Evolutionary conservation across 2,329 filamentous ascomycete species (phyloP), one percentile per base, ranked within the genome.

Genomic region (Lecanicillium sp.): DNA sequence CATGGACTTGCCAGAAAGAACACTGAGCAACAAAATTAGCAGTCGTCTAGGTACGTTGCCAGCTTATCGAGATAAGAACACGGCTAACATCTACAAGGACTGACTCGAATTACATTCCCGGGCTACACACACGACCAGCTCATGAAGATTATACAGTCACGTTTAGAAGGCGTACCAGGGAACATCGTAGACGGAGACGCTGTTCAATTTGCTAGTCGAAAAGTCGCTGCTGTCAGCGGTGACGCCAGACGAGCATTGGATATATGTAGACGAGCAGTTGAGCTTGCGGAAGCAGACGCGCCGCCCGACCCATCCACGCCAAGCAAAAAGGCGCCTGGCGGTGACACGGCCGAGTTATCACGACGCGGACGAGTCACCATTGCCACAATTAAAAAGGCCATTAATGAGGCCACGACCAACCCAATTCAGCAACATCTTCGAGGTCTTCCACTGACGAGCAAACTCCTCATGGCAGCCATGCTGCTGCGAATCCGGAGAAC

Each of bases 111-210:
- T 61, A 96, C 93, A 0, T 98, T 98, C 59, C 88, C 93, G 0
- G 93, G 93, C 19, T 98, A 98, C 67, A 96, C 90, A 49, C 90
- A 98, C 65, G 90, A 93, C 51, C 93, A 98, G 67, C 78, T 98
- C 33, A 95, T 97, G 86, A 86, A 86, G 56, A 98, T 98, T 60
- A 96, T 98, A 54, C 85, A 91, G 60, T 95, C 90, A n/a, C 85
- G 93, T 24, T 78, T 98, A 2, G 83, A 89, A 61, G 89, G 88
- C 46, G 88, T 97, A 1, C 85, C 87, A 1, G 90, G 89, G 21
- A 83, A 90, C 55, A 86, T 98, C 37, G 91, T 98, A 33, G 89
- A 96, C 52, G 73, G 88, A 1, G 93, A 98, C 60, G 94, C 93
- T 12, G 80, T 98, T 42, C 91, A 97, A 67, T 98, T 98, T 61